A percentile compares a stretch with the other conserved stretches of the same genome.
Conservation (phyloP, 2,329 filamentous ascomycete species). For the Cladosporium sp. region DNA sequence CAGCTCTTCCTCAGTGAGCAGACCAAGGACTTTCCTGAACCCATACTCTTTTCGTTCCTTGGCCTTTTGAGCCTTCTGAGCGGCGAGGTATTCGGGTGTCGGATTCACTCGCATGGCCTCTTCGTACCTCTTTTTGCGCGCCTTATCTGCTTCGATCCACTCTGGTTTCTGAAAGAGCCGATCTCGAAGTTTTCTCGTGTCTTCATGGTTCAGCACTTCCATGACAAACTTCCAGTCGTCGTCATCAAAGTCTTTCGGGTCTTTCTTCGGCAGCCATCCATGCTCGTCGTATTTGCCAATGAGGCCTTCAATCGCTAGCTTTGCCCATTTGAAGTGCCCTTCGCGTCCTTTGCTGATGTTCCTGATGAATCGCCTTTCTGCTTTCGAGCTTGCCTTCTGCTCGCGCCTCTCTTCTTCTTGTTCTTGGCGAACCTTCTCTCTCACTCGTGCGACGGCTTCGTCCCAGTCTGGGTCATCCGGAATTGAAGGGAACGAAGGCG, state of each 20-base stretch:
- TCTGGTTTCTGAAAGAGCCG: constrained; percentile 9
- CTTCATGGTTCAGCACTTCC: constrained; percentile 3
- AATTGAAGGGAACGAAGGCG: neutral
- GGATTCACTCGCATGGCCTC: constrained; percentile 11
- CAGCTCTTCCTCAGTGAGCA: constrained; percentile 14
- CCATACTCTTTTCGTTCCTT: constrained; percentile 12
- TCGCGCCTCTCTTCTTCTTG: constrained; percentile 18
- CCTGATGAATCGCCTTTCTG: constrained; percentile 11
- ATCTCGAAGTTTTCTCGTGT: constrained; percentile 10
- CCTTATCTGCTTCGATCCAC: constrained; percentile 12
- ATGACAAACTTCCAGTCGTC: constrained; percentile 17
- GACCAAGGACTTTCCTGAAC: constrained; percentile 6
- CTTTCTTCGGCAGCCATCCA: constrained; percentile 20
- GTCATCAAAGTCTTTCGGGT: constrained; percentile 18
- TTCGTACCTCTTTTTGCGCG: neutral
- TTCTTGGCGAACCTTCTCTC: constrained; percentile 4
- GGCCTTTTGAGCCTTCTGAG: neutral
- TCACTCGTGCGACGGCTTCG: constrained; percentile 10
- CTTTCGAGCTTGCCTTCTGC: constrained; percentile 13
- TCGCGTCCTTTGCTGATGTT: constrained; percentile 13
- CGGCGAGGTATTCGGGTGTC: constrained; percentile 1
- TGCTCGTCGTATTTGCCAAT: constrained; percentile 18
- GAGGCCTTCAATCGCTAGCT: constrained; percentile 14
- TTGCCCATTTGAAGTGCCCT: constrained; percentile 21
- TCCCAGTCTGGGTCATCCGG: constrained; percentile 14